These are phyloP conservation scores for Pyrus pyrifolia DNA, from an alignment of 306 rosid species.

Conservation along the genomic window DNA sequence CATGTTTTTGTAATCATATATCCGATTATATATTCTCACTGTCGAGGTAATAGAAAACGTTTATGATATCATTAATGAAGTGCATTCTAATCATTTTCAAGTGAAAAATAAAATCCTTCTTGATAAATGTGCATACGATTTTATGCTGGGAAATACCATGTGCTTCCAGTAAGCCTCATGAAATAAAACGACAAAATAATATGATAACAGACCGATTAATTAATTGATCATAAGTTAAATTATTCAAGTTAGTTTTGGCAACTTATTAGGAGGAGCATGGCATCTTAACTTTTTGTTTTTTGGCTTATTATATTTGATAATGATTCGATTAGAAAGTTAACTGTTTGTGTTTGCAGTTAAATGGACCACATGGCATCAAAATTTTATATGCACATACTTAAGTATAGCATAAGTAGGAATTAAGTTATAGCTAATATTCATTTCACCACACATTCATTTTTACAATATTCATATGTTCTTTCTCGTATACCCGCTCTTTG, in stretches of 20 bases:
- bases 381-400: not conserved
- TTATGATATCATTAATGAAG: no score
- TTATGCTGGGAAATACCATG: not conserved
- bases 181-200: not conserved
- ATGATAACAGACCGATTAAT: not conserved
- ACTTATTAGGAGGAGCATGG: not conserved
- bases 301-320: not conserved
- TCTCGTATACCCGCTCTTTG: no score
- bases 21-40: not conserved
- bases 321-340: not conserved
- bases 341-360: not conserved
- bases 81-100: no score
- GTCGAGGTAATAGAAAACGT: not conserved
- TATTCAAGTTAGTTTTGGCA: not conserved
- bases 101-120: not conserved
- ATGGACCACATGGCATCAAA: slow-evolving; percentile 2
- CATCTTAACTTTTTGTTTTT: not conserved
- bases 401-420: not conserved
- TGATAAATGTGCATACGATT: not conserved
- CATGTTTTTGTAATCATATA: not conserved
- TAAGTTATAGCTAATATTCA: not conserved
- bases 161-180: not conserved
- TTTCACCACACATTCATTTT: not conserved
- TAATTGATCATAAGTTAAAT: no score
- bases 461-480: no score